phyloP scores from a whole-genome alignment of 1,139 yeast genomes.

The Candida sp. region DNA sequence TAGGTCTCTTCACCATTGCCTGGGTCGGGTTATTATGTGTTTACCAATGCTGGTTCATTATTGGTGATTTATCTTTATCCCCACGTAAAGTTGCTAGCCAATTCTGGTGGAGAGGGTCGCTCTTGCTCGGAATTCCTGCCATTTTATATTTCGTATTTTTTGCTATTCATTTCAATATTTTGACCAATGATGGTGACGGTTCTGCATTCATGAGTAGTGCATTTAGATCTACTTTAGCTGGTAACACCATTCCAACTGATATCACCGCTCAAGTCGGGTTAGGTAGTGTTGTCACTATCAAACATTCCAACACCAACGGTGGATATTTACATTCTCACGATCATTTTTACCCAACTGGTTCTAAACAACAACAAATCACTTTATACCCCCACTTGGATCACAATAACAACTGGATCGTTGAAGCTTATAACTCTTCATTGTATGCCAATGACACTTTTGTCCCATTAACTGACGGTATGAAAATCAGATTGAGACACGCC shows the following conservation, averaged over 20 bases:
- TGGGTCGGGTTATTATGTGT: constrained; percentile 84
- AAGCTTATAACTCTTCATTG: constrained; percentile 53
- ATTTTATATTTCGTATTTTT: constrained; percentile 70
- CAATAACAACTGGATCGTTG: constrained; percentile 85
- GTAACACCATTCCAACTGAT: constrained; percentile 64
- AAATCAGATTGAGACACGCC: constrained; percentile 74
- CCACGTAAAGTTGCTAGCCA: constrained; percentile 50
- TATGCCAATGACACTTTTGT: constrained; percentile 52
- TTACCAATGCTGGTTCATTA: constrained; percentile 79
- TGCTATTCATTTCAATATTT: constrained; percentile 71
- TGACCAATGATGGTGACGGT: constrained; percentile 80
- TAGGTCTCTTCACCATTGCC: constrained; percentile 88
- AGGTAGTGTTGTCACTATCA: constrained; percentile 75
- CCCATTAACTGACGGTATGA: constrained; percentile 71
- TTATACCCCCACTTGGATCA: constrained; percentile 88
- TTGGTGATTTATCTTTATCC: constrained; percentile 80
- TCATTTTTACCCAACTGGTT: constrained; percentile 84
- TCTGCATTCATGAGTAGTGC: constrained; percentile 87
- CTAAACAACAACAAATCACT: constrained; percentile 93
- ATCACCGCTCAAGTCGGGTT: constrained; percentile 83
- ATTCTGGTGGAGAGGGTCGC: constrained; percentile 50
- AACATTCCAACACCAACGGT: constrained; percentile 85
- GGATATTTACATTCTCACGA: constrained; percentile 95
- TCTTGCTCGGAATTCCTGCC: constrained; percentile 69
- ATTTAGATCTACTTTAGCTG: constrained; percentile 75